Evolutionary conservation across 495 filamentous ascomycete species (phyloP), one percentile per base, ranked within the genome.

Genomic region (Trichoderma erinaceum): DNA sequence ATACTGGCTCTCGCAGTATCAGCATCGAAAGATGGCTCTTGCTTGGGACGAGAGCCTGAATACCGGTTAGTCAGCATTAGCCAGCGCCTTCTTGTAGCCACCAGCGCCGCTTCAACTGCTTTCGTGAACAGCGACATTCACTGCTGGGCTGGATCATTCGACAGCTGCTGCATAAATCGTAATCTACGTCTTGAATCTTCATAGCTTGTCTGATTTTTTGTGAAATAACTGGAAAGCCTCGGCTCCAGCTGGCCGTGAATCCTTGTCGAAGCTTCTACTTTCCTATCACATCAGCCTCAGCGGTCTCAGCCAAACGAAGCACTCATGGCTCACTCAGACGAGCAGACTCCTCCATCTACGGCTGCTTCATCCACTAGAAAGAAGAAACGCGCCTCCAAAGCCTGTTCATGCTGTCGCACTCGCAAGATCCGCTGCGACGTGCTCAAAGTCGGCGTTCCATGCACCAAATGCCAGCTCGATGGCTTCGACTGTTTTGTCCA

Each of bases 341-440:
- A 61, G 6, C n/a, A 56, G 8, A 11, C 50, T 13, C 12, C 56
- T 32, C 25, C 25, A 15, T 11, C 56, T 25, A 15, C 27, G 12
- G 27, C n/a, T 25, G 16, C 16, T 29, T 11, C 13, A 5, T 11
- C n/a, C 56, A 32, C 23, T 2, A 61, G 56, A 18, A 61, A 61
- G 25, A 61, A 61, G 56, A 61, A 61, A 23, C 74, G 81, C 71
- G 81, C 81, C 0, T 73, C 81, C 1, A 79, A 76, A 56, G 81
- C 81, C 15, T 84, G 82, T 43, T 70, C 77, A 18, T 82, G 80
- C 70, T 84, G 81, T 64, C 77, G 81, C 61, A 75, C 80, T 67
- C 78, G 82, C 21, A 83, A 83, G 69, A 81, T 84, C 41, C 79
- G 82, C 63, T 84, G 82, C 68, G 82, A 84, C 66, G 80, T 82